These are phyloP conservation scores for Coniochaeta sp. DNA, from an alignment of 2,329 filamentous ascomycete genomes.

Conservation along the genomic window DNA sequence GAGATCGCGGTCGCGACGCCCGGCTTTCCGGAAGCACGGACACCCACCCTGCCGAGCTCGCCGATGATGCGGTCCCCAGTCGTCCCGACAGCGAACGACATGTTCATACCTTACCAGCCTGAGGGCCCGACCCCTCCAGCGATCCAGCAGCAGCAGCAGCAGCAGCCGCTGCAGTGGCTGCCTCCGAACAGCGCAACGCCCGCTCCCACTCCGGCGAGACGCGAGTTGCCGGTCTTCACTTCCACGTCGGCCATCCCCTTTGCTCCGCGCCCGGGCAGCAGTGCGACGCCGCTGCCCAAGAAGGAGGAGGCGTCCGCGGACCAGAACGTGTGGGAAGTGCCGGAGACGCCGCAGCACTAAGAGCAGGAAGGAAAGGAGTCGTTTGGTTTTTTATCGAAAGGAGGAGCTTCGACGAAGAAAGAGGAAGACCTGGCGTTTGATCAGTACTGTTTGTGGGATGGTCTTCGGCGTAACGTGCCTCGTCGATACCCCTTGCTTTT, in stretches of 20 bases:
- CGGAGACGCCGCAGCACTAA: constrained; percentile 22
- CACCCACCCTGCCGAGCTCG: constrained; percentile 9
- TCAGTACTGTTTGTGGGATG: neutral
- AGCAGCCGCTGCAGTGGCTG: constrained; percentile 41
- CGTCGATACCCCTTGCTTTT: neutral
- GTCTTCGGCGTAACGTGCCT: neutral
- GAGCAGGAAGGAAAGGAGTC: neutral
- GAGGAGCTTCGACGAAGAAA: neutral
- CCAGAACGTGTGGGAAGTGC: constrained; percentile 21
- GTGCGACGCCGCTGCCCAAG: neutral
- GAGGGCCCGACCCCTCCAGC: constrained; percentile 38
- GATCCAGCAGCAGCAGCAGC: constrained; percentile 22
- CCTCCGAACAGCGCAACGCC: constrained; percentile 37
- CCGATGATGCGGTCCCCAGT: constrained; percentile 3
- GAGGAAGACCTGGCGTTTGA: neutral
- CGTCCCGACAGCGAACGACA: constrained; percentile 21
- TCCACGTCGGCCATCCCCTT: constrained; percentile 42
- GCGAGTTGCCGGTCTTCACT: constrained; percentile 29
- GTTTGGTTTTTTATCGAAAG: neutral
- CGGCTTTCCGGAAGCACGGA: constrained; percentile 7
- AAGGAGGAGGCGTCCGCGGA: neutral
- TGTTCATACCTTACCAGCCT: constrained; percentile 49
- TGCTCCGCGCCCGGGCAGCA: constrained; percentile 18
- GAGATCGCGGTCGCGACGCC: neutral
- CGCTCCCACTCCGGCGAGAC: constrained; percentile 24